Evolutionary conservation across 2,329 filamentous ascomycete genomes (phyloP), one percentile per base, ranked within the genome.

Genomic region (Aspergillus arachidicola): DNA sequence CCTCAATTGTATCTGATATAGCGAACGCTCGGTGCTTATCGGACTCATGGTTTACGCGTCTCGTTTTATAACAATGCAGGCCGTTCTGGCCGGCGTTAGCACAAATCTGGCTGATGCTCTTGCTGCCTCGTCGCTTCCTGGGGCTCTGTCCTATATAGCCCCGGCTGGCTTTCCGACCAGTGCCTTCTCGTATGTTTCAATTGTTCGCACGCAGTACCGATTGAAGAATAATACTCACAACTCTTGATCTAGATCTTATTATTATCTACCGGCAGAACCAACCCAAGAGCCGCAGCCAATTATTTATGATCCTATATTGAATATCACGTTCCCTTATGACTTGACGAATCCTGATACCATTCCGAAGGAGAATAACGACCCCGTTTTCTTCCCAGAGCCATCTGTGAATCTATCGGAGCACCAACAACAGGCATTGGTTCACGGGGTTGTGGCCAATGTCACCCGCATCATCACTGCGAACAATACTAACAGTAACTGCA

Each of bases 261-360:
- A 86, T 68, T 82, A 83, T 67, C 73, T 80, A 60, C 76, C 78
- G 23, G 79, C 82, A 4, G 69, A 73, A 28, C 74, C 80, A 57
- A 83, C 81, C n/a, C 74, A 78, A 64, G 77, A 85, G 70, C 83
- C 84, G n/a, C 84, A 86, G 66, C 84, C 84, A 32, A 80, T 80
- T 16, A 71, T 88, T 4, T 78, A 80, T 64, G 85, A 88, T 72
- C 83, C 84, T 0, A 75, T 87, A 32, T 71, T 86, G 54, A 84
- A 87, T 65, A 78, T 81, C 64, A 86, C 83, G 2, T 87, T 80
- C 61, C 84, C 84, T 1, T 74, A 80, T 36, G 84, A 86, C 64
- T 71, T 88, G 57, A 88, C 86, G 0, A 78, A 85, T 68, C 85
- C 85, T 1, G 75, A 81, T 34, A 82, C 78, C 0, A 82, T 87